Base-by-base conservation (phyloP, 805 yeast genomes). In the Monosporozyma unispora region DNA sequence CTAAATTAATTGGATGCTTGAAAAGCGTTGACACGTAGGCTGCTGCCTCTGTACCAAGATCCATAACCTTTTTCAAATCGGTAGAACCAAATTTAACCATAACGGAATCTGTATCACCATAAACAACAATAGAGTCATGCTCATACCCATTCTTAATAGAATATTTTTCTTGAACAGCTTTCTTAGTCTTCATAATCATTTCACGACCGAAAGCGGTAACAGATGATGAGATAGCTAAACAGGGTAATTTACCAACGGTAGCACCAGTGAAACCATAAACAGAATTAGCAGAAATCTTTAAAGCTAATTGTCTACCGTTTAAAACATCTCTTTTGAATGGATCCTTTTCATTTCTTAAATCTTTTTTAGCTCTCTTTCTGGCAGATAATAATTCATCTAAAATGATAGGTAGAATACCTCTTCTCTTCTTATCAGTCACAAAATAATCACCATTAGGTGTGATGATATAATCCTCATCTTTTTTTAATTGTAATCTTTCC, bases 211-310 rank as follows among this genome's bases (percentile, higher is more conserved):
- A 93, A 0, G 98, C 83, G 0, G 99, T 93, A 35, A 84, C 93
- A 1, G 96, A 88, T 0, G 98, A 88, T 0, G 99, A 95, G 51
- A 93, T 93, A 0, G 96, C 96, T 50, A 93, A 72, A 71, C 99
- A 95, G 0, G 99, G 99, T 48, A 93, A 74, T 62, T 93, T 91
- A 48, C 99, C 99, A 44, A 91, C 83, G 0, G 98, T 93, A 1
- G 99, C 99, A 68, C 99, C 99, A 0, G 99, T 93, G 69, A 93
- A 95, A 45, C 99, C 99, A 66, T 93, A 93, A 4, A 93, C 99
- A 1, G 99, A 95, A 66, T 93, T 93, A 1, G 99, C 99, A 11
- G 97, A 89, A 46, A 93, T 87, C 62, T 93, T 93, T 63, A 93
- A 73, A 0, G 99, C 99, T 59, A 93, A 73, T 69, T 93, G 99